Base-by-base conservation (phyloP, 2,329 filamentous ascomycete species). In the Anisogramma anomala region DNA sequence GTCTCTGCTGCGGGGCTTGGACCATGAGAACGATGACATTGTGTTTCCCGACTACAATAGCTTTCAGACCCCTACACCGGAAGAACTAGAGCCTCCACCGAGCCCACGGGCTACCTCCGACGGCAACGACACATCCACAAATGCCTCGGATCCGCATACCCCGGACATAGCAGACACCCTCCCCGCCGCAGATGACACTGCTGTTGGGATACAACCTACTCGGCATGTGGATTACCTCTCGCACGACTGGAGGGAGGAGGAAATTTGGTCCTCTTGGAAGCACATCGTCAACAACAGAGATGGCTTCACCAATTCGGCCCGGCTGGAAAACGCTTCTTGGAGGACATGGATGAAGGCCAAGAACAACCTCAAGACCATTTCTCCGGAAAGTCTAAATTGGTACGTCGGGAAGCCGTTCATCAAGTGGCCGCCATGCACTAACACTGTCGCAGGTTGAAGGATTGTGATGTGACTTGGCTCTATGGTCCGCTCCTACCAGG, bases 201-300 rank as follows among this genome's bases (percentile, higher is more conserved):
- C 82, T 9, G 69, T 93, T 27, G 74, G 78, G 48, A 71, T 69
- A 25, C 77, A 82, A 53, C 86, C 86, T 2, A 87, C 87, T 33
- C 72, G 86, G 49, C 86, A 94, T 62, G 88, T 94, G n/a, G 88
- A 94, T 62, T 94, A 94, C 57, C 73, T 95, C 34, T 94, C 88
- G 14, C 84, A 96, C 56, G 78, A 89, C 47, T 94, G 89, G 85
- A 78, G 75, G 48, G 87, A 95, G 61, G 88, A 96, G 60, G 89
- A 98, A 61, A 93, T 96, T 19, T 96, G 88, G 88, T 82, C 84
- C 5, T 95, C 89, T 1, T 96, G 91, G 91, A 80, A 87, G 56
- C 91, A 94, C 57, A 85, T 96, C 52, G 79, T 88, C 13, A 80
- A 83, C 20, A 83, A 85, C 53, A 72, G 82, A 52, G 78, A 77